Evolutionary conservation across 148 eudicot species (phyloP).

Genomic region (Linanthus parryae): DNA sequence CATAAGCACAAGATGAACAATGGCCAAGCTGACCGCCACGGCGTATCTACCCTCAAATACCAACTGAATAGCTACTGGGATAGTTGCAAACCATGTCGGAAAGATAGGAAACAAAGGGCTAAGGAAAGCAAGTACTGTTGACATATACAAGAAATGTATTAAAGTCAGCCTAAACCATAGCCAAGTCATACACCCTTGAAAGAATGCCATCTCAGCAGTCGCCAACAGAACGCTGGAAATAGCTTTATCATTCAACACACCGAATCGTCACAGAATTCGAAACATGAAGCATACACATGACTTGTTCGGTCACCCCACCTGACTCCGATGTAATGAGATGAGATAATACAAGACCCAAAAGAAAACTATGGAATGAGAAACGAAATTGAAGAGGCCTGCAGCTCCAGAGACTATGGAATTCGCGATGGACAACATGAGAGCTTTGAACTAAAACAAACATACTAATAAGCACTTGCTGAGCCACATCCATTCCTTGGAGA

Average conservation of each 20-base stretch:
- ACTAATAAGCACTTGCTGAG: slow-evolving; percentile 58
- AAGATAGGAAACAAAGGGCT: slow-evolving; percentile 79
- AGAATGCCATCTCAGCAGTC: slow-evolving; percentile 71
- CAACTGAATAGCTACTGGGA: slow-evolving; percentile 74
- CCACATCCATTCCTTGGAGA: slow-evolving; percentile 69
- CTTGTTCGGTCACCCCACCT: slow-evolving; percentile 91
- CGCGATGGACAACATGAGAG: slow-evolving; percentile 51
- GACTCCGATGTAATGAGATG: slow-evolving; percentile 87
- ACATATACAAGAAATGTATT: slow-evolving; percentile 84
- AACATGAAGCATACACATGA: slow-evolving; percentile 70
- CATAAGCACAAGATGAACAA: slow-evolving; percentile 66
- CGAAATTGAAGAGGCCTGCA: slow-evolving; percentile 67
- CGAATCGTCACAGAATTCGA: slow-evolving; percentile 53
- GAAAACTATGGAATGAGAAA: slow-evolving; percentile 83
- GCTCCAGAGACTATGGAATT: slow-evolving; percentile 86
- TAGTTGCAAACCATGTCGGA: slow-evolving; percentile 65
- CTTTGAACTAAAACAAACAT: slow-evolving; percentile 69
- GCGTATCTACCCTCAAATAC: slow-evolving; percentile 64
- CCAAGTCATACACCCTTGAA: slow-evolving; percentile 96
- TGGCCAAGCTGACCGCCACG: slow-evolving; percentile 44
- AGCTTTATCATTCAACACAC: slow-evolving; percentile 79
- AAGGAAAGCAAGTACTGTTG: slow-evolving; percentile 69
- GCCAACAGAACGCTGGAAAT: slow-evolving; percentile 81
- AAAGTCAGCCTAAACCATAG: slow-evolving; percentile 76
- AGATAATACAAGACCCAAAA: slow-evolving; percentile 93